These are phyloP conservation scores for Chaetothyriales sp. DNA, from an alignment of 2,329 filamentous ascomycete genomes.

Conservation along the genomic window DNA sequence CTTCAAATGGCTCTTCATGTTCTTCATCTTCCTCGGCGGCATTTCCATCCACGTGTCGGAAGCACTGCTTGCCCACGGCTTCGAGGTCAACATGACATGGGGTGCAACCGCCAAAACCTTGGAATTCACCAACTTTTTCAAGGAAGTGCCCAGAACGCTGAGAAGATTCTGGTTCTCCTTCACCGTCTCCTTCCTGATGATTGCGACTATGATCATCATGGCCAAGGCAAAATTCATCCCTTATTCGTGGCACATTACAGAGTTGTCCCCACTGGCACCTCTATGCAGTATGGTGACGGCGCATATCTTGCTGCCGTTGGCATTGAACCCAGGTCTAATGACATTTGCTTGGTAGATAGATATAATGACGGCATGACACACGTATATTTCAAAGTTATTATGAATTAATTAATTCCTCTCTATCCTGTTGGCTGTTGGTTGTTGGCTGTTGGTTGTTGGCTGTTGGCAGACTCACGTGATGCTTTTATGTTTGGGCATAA, in stretches of 20 bases:
- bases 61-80: constrained; percentile 67
- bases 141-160: constrained; percentile 64
- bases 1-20: constrained; percentile 47
- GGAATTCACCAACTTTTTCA: constrained; percentile 63
- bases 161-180: constrained; percentile 55
- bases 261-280: constrained; percentile 47
- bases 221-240: constrained; percentile 28
- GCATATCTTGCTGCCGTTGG: constrained; percentile 19
- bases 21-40: constrained; percentile 67
- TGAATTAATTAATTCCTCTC: no score
- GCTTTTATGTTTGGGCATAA: no score
- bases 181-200: constrained; percentile 30
- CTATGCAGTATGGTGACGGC: constrained; percentile 33
- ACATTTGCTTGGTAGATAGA: constrained; percentile 17
- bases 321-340: constrained; percentile 20
- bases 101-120: constrained; percentile 66
- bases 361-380: background rate
- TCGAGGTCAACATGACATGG: constrained; percentile 71
- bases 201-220: constrained; percentile 35
- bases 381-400: no score
- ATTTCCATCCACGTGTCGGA: constrained; percentile 67
- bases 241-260: constrained; percentile 40
- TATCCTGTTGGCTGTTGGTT: no score
- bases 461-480: no score
- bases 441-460: no score